Base-by-base conservation (phyloP, 768 basidiomycete species). In the Galerina sulciceps region DNA sequence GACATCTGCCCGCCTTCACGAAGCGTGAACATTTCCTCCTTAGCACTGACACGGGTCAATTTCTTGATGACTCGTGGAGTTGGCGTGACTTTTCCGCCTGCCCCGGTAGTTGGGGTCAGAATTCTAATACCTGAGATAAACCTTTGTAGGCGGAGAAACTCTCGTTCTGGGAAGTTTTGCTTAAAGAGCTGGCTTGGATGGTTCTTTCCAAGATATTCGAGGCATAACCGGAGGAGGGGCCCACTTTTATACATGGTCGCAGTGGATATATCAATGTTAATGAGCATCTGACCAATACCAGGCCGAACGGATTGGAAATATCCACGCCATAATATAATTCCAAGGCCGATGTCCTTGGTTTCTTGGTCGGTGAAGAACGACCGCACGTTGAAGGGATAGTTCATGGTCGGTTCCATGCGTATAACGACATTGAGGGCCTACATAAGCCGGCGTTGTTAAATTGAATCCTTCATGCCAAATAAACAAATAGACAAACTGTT, bases 291-390 rank as follows among this genome's bases (percentile, higher is more conserved):
- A 0, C 85, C 85, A 14, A 85, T 79, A 0, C 84, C 86, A 14
- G 91, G 91, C 18, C 91, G 79, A 10, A 92, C 81, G 0, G 88
- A 90, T 68, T 93, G 92, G 73, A 93, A 92, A 58, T 90, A 93
- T 0, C 91, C 91, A 4, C 91, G 79, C 90, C 90, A 90, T 2
- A 93, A 77, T 17, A 84, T 78, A 5, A 93, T 77, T 0, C 92
- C 91, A 0, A 71, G 66, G 1, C 91, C 88, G 20, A 91, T 78
- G 43, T 78, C 73, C 59, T 77, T 83, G 4, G 75, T 81, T 58
- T 86, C 90, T 0, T 71, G 70, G 41, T 83, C 71, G 0, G 89
- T 89, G 68, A 89, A 93, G 73, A 94, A 92, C 0, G 89, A 91
- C 0, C 90, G 83, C 2, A 86, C 82, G 46, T 92, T 91, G 78